A percentile compares a stretch with the other conserved stretches of the same genome.
Conservation (phyloP, 2,329 filamentous ascomycete genomes). For the Botryosphaeria dothidea region DNA sequence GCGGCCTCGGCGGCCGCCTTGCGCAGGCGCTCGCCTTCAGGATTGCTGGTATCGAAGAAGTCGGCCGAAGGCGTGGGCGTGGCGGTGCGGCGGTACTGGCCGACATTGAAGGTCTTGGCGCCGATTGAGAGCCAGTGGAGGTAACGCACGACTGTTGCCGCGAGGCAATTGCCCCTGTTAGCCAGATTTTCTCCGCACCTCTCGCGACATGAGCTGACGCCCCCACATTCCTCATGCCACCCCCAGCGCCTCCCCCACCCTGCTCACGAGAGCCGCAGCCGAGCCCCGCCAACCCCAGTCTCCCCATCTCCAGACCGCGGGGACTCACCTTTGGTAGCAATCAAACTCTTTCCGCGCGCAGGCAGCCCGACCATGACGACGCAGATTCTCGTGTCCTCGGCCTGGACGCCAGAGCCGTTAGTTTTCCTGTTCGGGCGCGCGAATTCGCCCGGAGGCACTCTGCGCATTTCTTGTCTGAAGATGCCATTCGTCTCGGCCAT, state of each 20-base stretch:
- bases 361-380: slow-evolving; percentile 98
- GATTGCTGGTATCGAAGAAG: slow-evolving; percentile 91
- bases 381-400: slow-evolving; percentile 94
- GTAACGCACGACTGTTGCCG: slow-evolving; percentile 63
- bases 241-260: slow-evolving; percentile 14
- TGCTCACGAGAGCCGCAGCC: slow-evolving; percentile 11
- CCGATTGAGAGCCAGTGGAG: slow-evolving; percentile 95
- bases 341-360: slow-evolving; percentile 93
- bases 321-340: slow-evolving; percentile 88
- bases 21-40: slow-evolving; percentile 85
- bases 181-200: background rate
- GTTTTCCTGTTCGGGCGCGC: slow-evolving; percentile 46
- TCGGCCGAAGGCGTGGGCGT: slow-evolving; percentile 89
- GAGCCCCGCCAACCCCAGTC: slow-evolving; percentile 13
- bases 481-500: slow-evolving; percentile 36
- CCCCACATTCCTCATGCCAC: slow-evolving; percentile 18
- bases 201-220: slow-evolving; percentile 9
- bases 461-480: slow-evolving; percentile 41
- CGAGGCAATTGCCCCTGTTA: slow-evolving; percentile 5
- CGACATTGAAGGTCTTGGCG: slow-evolving; percentile 95
- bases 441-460: slow-evolving; percentile 44
- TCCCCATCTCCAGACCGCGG: slow-evolving; percentile 1
- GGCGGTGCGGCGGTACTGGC: slow-evolving; percentile 86
- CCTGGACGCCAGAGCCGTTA: slow-evolving; percentile 74
- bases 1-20: slow-evolving; percentile 88